Evolutionary conservation across 805 yeast species (phyloP), one percentile per base, ranked within the genome.

Genomic region (Torulaspora delbrueckii): DNA sequence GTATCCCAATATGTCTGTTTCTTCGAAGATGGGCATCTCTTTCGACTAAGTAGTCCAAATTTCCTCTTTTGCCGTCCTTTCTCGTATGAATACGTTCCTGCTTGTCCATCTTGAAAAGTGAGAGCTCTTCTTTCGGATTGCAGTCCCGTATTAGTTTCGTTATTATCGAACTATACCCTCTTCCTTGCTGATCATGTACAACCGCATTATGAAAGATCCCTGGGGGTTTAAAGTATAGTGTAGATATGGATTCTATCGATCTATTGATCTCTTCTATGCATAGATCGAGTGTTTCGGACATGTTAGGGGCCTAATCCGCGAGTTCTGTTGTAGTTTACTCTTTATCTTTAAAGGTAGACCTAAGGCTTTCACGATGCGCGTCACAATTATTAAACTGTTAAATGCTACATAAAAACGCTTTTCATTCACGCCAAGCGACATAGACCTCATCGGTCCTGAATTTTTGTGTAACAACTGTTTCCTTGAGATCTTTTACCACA

Each of bases 401-500:
- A 2, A 16, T 14, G 19, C 34, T 31, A 31, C 12, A 31, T 13
- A 14, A 8, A 16, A 13, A 16, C 24, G 5, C 22, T 19, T 48
- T 55, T 48, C 55, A 70, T 53, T 84, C 93, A 61, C 98, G 77
- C 97, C 98, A 91, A 50, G 78, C 77, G 8, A 90, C 89, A 56
- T 75, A 77, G 2, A 91, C 99, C 60, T 90, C 96, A 58, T 91
- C 98, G 0, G 99, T 91, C 60, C 99, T 73, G 67, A 88, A 93
- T 60, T 93, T 76, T 65, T 93, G 99, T 0, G 96, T 85, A 55
- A 96, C 93, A 2, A 86, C 90, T 0, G 96, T 84, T 46, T 86
- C 79, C 23, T 70, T 62, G 40, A 91, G 56, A 5, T 71, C 74
- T 22, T 69, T 75, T 2, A 78, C 78, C 10, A 60, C 58, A 45